Percentiles rank a stretch among this genome's conserved stretches.
These are phyloP conservation scores for Dillenia suffruticosa DNA, from an alignment of 164 flowering plant genomes.

Conservation along the genomic window DNA sequence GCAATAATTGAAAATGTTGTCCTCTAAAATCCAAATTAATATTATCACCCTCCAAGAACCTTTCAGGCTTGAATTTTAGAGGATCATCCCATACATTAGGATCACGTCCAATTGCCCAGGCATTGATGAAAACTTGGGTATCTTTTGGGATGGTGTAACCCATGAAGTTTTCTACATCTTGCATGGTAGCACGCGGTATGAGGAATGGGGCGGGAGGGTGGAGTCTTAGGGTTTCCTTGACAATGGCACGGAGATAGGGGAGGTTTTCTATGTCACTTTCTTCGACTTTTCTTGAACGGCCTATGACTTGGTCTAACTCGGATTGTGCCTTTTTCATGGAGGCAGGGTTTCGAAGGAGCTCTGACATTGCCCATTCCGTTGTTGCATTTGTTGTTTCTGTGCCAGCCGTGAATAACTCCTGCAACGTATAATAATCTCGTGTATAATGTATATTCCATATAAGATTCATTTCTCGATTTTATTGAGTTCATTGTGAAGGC, in stretches of 20 bases:
- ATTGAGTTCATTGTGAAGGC: too few species aligned
- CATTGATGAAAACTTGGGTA: slow-evolving; percentile 19
- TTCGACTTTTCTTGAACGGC: slow-evolving; percentile 14
- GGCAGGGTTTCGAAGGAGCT: slow-evolving; percentile 15
- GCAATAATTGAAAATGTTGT: background rate
- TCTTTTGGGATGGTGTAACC: slow-evolving; percentile 18
- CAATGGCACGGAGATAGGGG: slow-evolving; percentile 7
- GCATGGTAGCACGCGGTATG: slow-evolving; percentile 13
- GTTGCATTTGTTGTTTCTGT: slow-evolving; percentile 24
- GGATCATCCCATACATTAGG: slow-evolving; percentile 11
- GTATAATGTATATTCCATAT: too few species aligned
- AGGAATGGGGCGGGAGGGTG: slow-evolving; percentile 22
- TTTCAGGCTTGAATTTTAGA: slow-evolving; percentile 17
- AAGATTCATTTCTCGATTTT: too few species aligned
- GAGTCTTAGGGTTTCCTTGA: slow-evolving; percentile 6
- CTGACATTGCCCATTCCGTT: slow-evolving; percentile 26
- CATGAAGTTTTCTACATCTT: slow-evolving; percentile 6
- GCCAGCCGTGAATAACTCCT: slow-evolving; percentile 18
- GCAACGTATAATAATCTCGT: background rate
- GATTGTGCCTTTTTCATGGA: slow-evolving; percentile 9
- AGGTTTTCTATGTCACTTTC: slow-evolving; percentile 16
- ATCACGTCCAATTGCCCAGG: too few species aligned
- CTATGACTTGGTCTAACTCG: slow-evolving; percentile 18
- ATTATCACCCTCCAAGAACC: slow-evolving; percentile 10
- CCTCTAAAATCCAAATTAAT: background rate